Conservation (phyloP, 108 stramenopile genomes). For the Craspedostauros australis region DNA sequence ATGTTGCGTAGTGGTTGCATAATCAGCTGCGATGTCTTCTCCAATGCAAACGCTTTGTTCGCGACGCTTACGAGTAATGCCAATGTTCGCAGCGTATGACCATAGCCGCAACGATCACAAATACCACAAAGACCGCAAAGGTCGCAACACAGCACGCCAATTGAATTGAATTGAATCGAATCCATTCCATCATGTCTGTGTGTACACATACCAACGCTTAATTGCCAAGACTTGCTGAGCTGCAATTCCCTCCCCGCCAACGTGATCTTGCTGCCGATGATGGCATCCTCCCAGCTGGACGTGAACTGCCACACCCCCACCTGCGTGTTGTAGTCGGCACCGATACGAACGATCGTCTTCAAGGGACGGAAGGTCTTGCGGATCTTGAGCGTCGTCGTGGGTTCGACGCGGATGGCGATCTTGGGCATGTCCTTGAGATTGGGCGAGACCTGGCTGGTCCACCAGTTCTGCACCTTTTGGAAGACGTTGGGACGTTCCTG, state of each 20-base stretch:
- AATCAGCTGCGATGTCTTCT: too few species aligned
- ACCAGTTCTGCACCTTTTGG: constrained; percentile 34
- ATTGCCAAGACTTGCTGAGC: constrained; percentile 53
- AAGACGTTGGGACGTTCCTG: constrained; percentile 1
- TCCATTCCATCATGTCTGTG: not conserved
- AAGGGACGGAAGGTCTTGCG: constrained; percentile 57
- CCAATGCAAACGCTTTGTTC: too few species aligned
- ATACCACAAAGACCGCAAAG: too few species aligned
- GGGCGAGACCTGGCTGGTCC: constrained; percentile 30
- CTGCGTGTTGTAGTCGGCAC: constrained; percentile 68
- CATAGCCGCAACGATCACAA: too few species aligned
- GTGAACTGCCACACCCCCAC: constrained; percentile 72
- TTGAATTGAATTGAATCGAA: too few species aligned
- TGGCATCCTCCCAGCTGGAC: constrained; percentile 57
- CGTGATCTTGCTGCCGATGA: constrained; percentile 63
- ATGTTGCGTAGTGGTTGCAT: too few species aligned
- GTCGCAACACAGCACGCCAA: too few species aligned
- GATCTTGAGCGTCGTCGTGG: constrained; percentile 52
- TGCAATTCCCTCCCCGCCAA: constrained; percentile 48
- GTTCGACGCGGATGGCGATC: constrained; percentile 52
- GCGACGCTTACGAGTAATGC: too few species aligned
- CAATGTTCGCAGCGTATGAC: too few species aligned
- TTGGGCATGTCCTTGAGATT: constrained; percentile 39
- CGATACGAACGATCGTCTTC: constrained; percentile 51
- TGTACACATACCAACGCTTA: constrained; percentile 16